Conservation (phyloP, 108 stramenopile genomes). For the Cyclostephanos tholiformis region DNA sequence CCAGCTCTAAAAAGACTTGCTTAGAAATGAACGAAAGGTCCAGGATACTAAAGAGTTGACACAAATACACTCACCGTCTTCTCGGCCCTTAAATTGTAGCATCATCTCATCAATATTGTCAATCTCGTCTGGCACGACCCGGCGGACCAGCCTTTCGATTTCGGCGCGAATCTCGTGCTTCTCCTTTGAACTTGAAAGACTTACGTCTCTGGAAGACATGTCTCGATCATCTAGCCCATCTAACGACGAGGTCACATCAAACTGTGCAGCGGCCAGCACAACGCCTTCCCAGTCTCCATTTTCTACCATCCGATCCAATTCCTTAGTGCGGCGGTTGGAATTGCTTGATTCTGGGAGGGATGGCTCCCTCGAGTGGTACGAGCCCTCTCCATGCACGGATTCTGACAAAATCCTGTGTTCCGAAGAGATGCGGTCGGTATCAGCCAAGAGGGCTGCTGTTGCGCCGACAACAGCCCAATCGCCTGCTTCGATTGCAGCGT, state of each 20-base stretch:
- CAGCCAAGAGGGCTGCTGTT: conserved; percentile 81
- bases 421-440: conserved; percentile 34
- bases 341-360: not conserved
- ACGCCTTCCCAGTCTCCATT: conserved; percentile 56
- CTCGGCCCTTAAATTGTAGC: conserved; percentile 66
- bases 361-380: not conserved
- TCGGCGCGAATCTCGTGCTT: conserved; percentile 50
- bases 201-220: conserved; percentile 14
- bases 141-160: conserved; percentile 53
- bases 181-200: not conserved
- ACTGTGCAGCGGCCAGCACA: conserved; percentile 48
- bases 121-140: conserved; percentile 68
- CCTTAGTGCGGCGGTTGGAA: conserved; percentile 11
- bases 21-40: not conserved
- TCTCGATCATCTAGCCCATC: conserved; percentile 2
- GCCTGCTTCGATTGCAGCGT: conserved; percentile 79
- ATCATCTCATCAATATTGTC: conserved; percentile 78
- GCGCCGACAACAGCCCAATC: conserved; percentile 90
- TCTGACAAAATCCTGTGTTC: not conserved
- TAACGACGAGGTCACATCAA: conserved; percentile 22
- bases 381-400: not conserved
- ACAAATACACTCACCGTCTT: conserved; percentile 30
- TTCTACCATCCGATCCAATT: conserved; percentile 39
- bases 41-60: not conserved
- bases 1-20: conserved; percentile 23